phyloP scores from a whole-genome alignment of 1,284 basidiomycete species.

The Chondrostereum purpureum region DNA sequence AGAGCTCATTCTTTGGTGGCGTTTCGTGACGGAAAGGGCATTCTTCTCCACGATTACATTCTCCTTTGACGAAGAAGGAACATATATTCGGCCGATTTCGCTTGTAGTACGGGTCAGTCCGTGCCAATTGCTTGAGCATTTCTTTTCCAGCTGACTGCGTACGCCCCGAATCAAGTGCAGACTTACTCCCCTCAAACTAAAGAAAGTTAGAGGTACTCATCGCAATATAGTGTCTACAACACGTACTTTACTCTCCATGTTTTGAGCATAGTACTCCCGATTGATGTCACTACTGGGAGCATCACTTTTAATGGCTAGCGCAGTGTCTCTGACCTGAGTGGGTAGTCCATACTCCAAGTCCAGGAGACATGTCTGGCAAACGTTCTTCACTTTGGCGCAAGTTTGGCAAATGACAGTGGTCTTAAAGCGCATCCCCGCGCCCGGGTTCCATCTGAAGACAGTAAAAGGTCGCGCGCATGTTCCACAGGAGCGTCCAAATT shows the following conservation, averaged over 20 bases:
- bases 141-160: conserved; percentile 84
- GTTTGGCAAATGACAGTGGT: conserved; percentile 98
- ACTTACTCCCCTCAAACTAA: conserved; percentile 64
- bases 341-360: conserved; percentile 96
- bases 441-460: conserved; percentile 98
- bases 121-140: conserved; percentile 89
- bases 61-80: conserved; percentile 94
- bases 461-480: conserved; percentile 95
- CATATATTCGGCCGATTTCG: conserved; percentile 92
- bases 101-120: conserved; percentile 95
- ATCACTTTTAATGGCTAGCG: conserved; percentile 79
- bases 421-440: conserved; percentile 89
- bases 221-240: not conserved
- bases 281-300: conserved; percentile 97
- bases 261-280: conserved; percentile 95
- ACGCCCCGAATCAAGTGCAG: conserved; percentile 60
- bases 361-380: conserved; percentile 96
- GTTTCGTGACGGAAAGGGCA: conserved; percentile 96
- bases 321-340: conserved; percentile 96
- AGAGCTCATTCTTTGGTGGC: conserved; percentile 74
- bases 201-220: not conserved
- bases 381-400: conserved; percentile 97
- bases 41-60: conserved; percentile 85
- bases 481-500: conserved; percentile 91
- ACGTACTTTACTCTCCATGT: conserved; percentile 83